Conservation (phyloP, 495 filamentous ascomycete genomes). For the Penicillium malachiteum region DNA sequence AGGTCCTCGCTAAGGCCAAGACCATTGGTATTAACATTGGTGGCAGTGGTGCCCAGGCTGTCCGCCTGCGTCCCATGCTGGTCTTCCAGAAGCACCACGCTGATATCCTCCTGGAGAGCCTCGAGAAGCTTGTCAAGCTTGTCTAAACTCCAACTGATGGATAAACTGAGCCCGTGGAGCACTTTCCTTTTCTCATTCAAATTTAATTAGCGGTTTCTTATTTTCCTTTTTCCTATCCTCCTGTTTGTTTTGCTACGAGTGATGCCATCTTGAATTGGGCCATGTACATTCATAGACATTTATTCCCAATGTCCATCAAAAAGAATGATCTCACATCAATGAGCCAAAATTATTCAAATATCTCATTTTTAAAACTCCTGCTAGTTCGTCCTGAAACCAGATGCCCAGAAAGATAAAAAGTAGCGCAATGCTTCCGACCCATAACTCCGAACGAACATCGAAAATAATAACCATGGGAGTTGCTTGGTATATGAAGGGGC, state of each 20-base stretch:
- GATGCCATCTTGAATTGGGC: conserved; percentile 21
- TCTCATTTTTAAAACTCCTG: conserved; percentile 5
- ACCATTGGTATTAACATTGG: conserved; percentile 88
- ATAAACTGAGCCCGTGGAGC: background rate
- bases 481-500: background rate
- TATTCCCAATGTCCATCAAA: conserved; percentile 10
- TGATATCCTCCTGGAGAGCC: conserved; percentile 62
- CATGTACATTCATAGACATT: conserved; percentile 26
- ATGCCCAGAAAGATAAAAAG: conserved; percentile 12
- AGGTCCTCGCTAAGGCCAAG: conserved; percentile 75
- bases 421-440: conserved; percentile 24
- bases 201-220: conserved; percentile 27
- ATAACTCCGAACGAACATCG: conserved; percentile 18
- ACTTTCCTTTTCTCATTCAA: conserved; percentile 11
- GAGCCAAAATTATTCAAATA: background rate
- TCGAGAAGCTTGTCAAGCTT: conserved; percentile 75
- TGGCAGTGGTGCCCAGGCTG: conserved; percentile 75
- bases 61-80: conserved; percentile 90
- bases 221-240: conserved; percentile 13
- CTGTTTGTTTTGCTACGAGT: conserved; percentile 17
- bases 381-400: conserved; percentile 13
- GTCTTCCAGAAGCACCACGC: conserved; percentile 92
- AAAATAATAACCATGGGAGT: background rate
- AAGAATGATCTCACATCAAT: conserved; percentile 10
- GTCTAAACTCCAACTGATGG: no score